Conservation (phyloP, 1,284 basidiomycete genomes). For the Moesziomyces parantarcticus region DNA sequence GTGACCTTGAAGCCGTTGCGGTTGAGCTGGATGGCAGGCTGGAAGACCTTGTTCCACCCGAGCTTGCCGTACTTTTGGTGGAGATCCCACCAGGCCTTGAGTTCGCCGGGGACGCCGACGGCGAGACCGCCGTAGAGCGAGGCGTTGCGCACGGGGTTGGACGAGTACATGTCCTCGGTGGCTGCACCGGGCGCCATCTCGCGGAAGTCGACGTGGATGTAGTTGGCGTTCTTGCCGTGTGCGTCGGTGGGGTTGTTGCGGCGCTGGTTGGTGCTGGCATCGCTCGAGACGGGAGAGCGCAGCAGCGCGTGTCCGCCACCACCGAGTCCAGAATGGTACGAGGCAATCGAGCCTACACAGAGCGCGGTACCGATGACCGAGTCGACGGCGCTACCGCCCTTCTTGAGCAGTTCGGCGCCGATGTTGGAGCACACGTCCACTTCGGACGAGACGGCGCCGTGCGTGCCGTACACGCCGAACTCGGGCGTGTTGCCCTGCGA, state of each 20-base stretch:
- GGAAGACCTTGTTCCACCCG: conserved; percentile 62
- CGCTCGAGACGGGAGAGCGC: conserved; percentile 28
- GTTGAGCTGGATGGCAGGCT: conserved; percentile 63
- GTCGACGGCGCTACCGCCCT: conserved; percentile 69
- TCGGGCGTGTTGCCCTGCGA: conserved; percentile 55
- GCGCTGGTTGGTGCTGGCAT: conserved; percentile 22
- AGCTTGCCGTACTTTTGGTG: conserved; percentile 65
- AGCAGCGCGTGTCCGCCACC: conserved; percentile 66
- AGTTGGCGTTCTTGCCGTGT: conserved; percentile 48
- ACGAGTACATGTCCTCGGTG: conserved; percentile 67
- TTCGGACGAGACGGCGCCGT: conserved; percentile 62
- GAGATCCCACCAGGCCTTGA: conserved; percentile 65
- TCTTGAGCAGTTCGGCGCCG: conserved; percentile 67
- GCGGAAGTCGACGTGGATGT: conserved; percentile 69
- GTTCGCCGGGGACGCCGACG: conserved; percentile 67
- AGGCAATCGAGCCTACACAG: conserved; percentile 69
- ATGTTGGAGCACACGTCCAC: conserved; percentile 69
- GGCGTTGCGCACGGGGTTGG: conserved; percentile 35
- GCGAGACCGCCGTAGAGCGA: conserved; percentile 59
- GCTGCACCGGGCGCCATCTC: conserved; percentile 68
- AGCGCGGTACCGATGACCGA: conserved; percentile 63
- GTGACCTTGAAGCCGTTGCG: conserved; percentile 63
- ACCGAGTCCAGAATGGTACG: conserved; percentile 69
- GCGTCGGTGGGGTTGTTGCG: conserved; percentile 23
- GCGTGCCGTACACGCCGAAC: conserved; percentile 42